Conservation (phyloP, 2,329 filamentous ascomycete species). For the Colletotrichum aenigma region DNA sequence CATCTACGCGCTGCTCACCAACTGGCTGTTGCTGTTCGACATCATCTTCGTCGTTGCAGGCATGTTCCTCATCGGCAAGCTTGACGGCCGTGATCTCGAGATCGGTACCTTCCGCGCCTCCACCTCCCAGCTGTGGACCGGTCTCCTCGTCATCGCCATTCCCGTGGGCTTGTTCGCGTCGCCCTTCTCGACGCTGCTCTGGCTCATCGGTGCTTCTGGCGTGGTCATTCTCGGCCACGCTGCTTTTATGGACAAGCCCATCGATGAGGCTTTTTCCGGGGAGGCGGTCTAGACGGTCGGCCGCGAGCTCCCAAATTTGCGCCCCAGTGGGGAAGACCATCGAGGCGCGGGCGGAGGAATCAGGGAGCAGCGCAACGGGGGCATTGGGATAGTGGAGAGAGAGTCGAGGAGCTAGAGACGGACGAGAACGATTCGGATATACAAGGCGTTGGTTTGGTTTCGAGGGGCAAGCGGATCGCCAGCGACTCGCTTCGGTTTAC, state of each 20-base stretch:
- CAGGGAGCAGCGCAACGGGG: conserved; percentile 47
- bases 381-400: conserved; percentile 48
- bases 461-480: conserved; percentile 53
- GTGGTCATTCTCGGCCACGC: conserved; percentile 96
- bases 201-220: conserved; percentile 94
- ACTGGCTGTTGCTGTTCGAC: conserved; percentile 85
- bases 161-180: conserved; percentile 86
- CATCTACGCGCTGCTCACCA: conserved; percentile 93
- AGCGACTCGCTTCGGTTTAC: conserved; percentile 68
- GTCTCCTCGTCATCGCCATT: conserved; percentile 80
- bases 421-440: conserved; percentile 60
- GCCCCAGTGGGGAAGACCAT: conserved; percentile 99
- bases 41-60: conserved; percentile 86
- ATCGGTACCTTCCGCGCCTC: conserved; percentile 83
- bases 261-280: conserved; percentile 99
- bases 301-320: conserved; percentile 95
- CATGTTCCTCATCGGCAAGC: conserved; percentile 89
- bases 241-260: conserved; percentile 95
- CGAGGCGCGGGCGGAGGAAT: conserved; percentile 79
- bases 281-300: conserved; percentile 99
- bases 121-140: conserved; percentile 92
- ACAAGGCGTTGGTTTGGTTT: conserved; percentile 57
- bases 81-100: conserved; percentile 87
- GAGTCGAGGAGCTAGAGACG: conserved; percentile 68
- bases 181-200: conserved; percentile 84